Evolutionary conservation across 164 flowering plant species (phyloP).

Genomic region (Vitis vinifera): ASM3070453v1 NC_081821.1:7406001-7406500

Average conservation of each 20-base stretch:
- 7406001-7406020: too few relatives aligned
- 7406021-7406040: too few relatives aligned
- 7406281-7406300: conserved; percentile 67
- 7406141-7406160: conserved; percentile 47
- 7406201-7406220: conserved; percentile 55
- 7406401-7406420: conserved; percentile 32
- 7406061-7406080: too few relatives aligned
- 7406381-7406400: conserved; percentile 24
- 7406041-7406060: too few relatives aligned
- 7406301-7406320: conserved; percentile 77
- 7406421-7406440: background rate
- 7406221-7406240: conserved; percentile 41
- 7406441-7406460: background rate
- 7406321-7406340: conserved; percentile 70
- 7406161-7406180: conserved; percentile 73
- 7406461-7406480: too few relatives aligned
- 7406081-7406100: too few relatives aligned
- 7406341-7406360: conserved; percentile 61
- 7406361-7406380: conserved; percentile 41
- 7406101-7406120: too few relatives aligned
- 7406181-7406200: conserved; percentile 63
- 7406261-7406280: conserved; percentile 22
- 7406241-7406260: conserved; percentile 42
- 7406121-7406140: background rate
- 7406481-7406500: too few relatives aligned